A percentile compares a stretch with the other conserved stretches of the same genome.
Conservation (phyloP, 495 filamentous ascomycete genomes). For the Amphirosellinia nigrospora region DNA sequence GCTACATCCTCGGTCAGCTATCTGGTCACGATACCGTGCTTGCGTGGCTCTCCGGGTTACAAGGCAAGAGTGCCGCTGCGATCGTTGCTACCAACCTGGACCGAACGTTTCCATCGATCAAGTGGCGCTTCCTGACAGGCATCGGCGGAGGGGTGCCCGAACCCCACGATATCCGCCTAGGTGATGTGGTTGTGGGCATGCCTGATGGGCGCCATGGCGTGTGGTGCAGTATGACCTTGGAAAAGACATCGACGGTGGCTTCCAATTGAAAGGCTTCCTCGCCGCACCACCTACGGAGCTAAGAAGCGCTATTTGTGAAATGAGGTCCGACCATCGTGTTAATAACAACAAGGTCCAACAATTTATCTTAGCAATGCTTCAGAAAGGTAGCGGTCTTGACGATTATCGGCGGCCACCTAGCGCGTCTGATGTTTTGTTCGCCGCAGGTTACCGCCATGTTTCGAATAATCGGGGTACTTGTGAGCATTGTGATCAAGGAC, state of each 20-base stretch:
- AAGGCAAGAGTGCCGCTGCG: conserved; percentile 7
- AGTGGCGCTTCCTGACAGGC: not conserved
- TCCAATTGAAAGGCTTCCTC: conserved; percentile 5
- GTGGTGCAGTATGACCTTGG: not conserved
- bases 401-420: not conserved
- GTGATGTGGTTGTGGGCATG: conserved; percentile 3
- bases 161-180: not conserved
- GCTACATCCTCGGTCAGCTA: conserved; percentile 10
- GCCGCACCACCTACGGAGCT: not conserved
- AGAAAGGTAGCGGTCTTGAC: not conserved
- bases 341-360: not conserved
- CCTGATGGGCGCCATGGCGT: not conserved
- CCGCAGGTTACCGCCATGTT: not conserved
- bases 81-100: conserved; percentile 2
- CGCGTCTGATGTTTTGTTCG: not conserved
- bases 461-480: not conserved
- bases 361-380: not conserved
- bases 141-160: not conserved
- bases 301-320: not conserved
- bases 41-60: not conserved
- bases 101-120: not conserved
- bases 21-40: not conserved
- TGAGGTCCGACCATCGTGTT: conserved; percentile 5
- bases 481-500: not conserved
- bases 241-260: not conserved